These are phyloP conservation scores for Kluyveromyces nonfermentans DNA, from an alignment of 805 yeast genomes.

Conservation along the genomic window DNA sequence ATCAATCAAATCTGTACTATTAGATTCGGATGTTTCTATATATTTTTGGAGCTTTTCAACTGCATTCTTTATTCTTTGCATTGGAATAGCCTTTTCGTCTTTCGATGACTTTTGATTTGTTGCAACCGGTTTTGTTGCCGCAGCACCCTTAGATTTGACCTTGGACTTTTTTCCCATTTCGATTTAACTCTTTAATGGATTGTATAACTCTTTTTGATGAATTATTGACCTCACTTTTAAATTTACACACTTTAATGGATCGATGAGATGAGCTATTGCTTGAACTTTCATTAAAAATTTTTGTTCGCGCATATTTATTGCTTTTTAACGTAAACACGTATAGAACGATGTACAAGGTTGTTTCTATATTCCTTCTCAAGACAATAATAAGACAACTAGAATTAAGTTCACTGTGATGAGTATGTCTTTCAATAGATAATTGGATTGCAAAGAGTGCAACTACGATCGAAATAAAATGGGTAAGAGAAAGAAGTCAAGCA, in stretches of 20 bases:
- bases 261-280: constrained; percentile 13
- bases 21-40: constrained; percentile 29
- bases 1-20: constrained; percentile 46
- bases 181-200: background rate
- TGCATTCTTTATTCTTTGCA: constrained; percentile 38
- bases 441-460: background rate
- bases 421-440: background rate
- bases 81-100: constrained; percentile 19
- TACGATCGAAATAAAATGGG: constrained; percentile 36
- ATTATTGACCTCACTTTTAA: background rate
- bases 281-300: constrained; percentile 5
- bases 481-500: constrained; percentile 73
- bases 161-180: constrained; percentile 5
- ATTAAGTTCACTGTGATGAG: background rate
- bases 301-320: background rate
- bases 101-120: constrained; percentile 10
- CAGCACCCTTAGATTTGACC: constrained; percentile 8
- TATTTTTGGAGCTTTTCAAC: constrained; percentile 58
- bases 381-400: background rate
- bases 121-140: constrained; percentile 14
- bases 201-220: background rate
- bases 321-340: background rate
- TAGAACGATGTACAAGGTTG: constrained; percentile 1
- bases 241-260: background rate
- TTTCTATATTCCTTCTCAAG: background rate